phyloP scores from a whole-genome alignment of 306 rosid species.

The Dryas alaskensis region DNA sequence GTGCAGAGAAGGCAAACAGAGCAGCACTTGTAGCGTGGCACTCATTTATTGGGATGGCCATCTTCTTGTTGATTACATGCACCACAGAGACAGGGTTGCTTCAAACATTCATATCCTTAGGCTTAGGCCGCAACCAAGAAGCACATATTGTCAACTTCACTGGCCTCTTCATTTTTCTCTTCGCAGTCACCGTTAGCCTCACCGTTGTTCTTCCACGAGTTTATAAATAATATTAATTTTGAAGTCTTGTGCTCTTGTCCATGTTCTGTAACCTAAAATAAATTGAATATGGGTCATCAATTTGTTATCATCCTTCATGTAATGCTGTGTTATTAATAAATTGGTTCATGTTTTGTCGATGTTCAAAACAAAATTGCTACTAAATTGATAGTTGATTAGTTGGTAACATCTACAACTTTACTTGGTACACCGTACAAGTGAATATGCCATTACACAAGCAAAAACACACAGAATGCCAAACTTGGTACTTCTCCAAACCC shows the following conservation, averaged over 20 bases:
- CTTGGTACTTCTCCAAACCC: not conserved
- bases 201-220: conserved; percentile 44
- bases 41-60: conserved; percentile 44
- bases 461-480: not conserved
- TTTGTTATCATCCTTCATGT: no score
- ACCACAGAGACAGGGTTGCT: conserved; percentile 51
- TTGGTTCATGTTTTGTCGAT: no score
- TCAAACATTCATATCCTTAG: conserved; percentile 7
- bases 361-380: no score
- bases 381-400: no score
- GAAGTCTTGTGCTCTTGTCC: no score
- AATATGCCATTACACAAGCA: not conserved
- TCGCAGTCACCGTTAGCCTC: conserved; percentile 40
- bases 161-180: conserved; percentile 54
- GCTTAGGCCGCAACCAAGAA: conserved; percentile 27
- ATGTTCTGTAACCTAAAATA: no score
- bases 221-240: not conserved
- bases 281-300: no score
- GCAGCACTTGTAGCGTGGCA: conserved; percentile 57
- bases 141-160: conserved; percentile 59
- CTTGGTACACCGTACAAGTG: no score
- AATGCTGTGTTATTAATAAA: not conserved
- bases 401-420: no score
- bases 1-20: conserved; percentile 42
- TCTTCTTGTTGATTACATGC: conserved; percentile 45